Percentiles rank a stretch among this genome's conserved stretches.
These are phyloP conservation scores for Isoetes taiwanensis DNA, from an alignment of 75 land plant species.

Conservation along the genomic window DNA sequence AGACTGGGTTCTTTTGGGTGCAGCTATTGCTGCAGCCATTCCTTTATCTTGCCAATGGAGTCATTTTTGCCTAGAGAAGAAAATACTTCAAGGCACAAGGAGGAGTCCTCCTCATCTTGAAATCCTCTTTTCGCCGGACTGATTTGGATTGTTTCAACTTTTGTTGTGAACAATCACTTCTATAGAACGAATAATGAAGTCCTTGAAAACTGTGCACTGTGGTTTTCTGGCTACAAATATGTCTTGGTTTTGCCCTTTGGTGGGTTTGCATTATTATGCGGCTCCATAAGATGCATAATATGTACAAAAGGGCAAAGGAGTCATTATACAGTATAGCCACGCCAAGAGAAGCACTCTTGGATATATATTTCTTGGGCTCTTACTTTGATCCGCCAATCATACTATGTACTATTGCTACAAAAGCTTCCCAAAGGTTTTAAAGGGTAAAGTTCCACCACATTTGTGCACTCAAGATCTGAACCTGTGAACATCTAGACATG, in stretches of 20 bases:
- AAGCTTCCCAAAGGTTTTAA: too few species aligned
- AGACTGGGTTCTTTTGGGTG: conserved; percentile 8
- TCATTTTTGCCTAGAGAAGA: conserved; percentile 8
- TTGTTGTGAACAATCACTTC: conserved; percentile 21
- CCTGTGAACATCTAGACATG: too few species aligned
- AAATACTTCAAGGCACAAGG: conserved; percentile 19
- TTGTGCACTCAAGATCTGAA: too few species aligned
- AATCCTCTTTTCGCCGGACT: conserved; percentile 19
- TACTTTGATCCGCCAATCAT: too few species aligned
- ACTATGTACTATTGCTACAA: too few species aligned
- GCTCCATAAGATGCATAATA: too few species aligned
- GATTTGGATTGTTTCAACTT: conserved; percentile 22
- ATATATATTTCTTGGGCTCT: too few species aligned
- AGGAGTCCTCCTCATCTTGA: conserved; percentile 15
- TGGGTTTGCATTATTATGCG: conserved; percentile 1
- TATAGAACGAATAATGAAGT: neutral
- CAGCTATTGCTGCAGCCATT: neutral
- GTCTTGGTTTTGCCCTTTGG: conserved; percentile 20
- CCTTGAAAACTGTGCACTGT: conserved; percentile 11
- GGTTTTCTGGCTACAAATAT: conserved; percentile 27
- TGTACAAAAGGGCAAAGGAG: too few species aligned
- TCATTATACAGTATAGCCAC: too few species aligned
- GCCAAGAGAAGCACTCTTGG: too few species aligned
- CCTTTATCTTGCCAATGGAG: conserved; percentile 16
- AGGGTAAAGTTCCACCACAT: too few species aligned